Conservation (phyloP, 495 filamentous ascomycete genomes). For the Lentithecium fluviatile region DNA sequence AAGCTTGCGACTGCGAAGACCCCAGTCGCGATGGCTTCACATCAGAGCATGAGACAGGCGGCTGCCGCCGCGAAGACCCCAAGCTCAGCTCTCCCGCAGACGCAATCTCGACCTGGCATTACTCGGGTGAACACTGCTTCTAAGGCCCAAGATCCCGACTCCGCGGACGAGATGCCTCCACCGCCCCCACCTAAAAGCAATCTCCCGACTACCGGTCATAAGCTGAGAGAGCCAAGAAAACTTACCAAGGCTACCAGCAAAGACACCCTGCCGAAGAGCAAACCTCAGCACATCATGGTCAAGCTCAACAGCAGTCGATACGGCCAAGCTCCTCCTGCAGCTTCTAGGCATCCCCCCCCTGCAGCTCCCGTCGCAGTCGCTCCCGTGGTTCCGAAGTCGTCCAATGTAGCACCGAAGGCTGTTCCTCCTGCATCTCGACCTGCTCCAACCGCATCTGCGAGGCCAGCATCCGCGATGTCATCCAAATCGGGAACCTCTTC, state of each 20-base stretch:
- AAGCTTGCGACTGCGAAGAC: slow-evolving; percentile 41
- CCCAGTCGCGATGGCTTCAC: slow-evolving; percentile 21
- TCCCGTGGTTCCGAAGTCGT: background rate
- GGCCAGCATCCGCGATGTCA: background rate
- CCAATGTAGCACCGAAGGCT: background rate
- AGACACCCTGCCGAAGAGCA: slow-evolving; percentile 61
- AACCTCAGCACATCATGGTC: slow-evolving; percentile 76
- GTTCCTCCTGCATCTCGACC: slow-evolving; percentile 5
- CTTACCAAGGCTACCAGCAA: slow-evolving; percentile 66
- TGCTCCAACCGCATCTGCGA: background rate
- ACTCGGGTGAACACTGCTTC: slow-evolving; percentile 13
- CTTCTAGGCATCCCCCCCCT: slow-evolving; percentile 11
- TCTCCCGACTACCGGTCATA: slow-evolving; percentile 49
- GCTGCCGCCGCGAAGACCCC: slow-evolving; percentile 33
- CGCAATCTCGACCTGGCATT: slow-evolving; percentile 21
- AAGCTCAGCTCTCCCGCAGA: background rate
- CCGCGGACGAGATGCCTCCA: slow-evolving; percentile 52
- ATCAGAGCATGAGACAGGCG: slow-evolving; percentile 42
- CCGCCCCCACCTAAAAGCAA: slow-evolving; percentile 59
- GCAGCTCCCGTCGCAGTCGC: slow-evolving; percentile 6
- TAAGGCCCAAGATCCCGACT: slow-evolving; percentile 44
- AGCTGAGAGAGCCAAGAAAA: slow-evolving; percentile 57
- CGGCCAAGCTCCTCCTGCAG: slow-evolving; percentile 19
- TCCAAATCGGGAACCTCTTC: slow-evolving; percentile 1
- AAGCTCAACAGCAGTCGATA: slow-evolving; percentile 51